Evolutionary conservation across 257 asterid genomes (phyloP), one percentile per base, ranked within the genome.

Genomic region (Echites panduratus): DNA sequence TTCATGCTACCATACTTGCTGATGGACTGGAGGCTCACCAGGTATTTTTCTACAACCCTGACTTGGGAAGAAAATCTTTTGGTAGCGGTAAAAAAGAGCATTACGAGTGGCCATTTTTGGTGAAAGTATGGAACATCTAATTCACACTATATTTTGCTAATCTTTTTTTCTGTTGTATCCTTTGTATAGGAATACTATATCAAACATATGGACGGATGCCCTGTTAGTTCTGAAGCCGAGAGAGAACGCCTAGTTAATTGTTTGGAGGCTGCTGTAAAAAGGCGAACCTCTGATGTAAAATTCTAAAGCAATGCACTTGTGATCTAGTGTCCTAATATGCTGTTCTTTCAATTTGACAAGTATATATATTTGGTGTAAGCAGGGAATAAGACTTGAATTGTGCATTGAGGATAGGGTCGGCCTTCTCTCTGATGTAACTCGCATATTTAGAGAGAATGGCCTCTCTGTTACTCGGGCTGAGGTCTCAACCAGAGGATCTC

Each of bases 381-480:
- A 87, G 91, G 91, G 91, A 50, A 73, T 85, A 70, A 77, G 86
- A 47, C 83, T 87, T 56, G 91, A 87, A 70, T 20, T 87, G 9
- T 82, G 87, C 26, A 66, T 80, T 6, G 85, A 79, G n/a, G 86
- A 87, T 76, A 79, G 89, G 71, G 76, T 70, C 0, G 91, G 91
- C 9, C 84, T 85, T 61, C 81, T 87, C 20, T 83, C 87, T 0
- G 89, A 87, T 38, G 85, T 87, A 19, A 87, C 89, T 17, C 85
- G 91, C 26, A 80, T 85, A 68, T 87, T 87, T 48, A 72, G 91
- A 72, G 91, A 87, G 82, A 83, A 83, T 14, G 86, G 91, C 38
- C 87, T 87, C 41, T 79, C 89, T 0, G 86, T 87, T 26, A 77
- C 89, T 45, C 78, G 83, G 27, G 91, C 91, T 4, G 86, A 87